These are phyloP conservation scores for Coniochaeta sp. DNA, from an alignment of 2,329 filamentous ascomycete genomes.

Conservation along the genomic window DNA sequence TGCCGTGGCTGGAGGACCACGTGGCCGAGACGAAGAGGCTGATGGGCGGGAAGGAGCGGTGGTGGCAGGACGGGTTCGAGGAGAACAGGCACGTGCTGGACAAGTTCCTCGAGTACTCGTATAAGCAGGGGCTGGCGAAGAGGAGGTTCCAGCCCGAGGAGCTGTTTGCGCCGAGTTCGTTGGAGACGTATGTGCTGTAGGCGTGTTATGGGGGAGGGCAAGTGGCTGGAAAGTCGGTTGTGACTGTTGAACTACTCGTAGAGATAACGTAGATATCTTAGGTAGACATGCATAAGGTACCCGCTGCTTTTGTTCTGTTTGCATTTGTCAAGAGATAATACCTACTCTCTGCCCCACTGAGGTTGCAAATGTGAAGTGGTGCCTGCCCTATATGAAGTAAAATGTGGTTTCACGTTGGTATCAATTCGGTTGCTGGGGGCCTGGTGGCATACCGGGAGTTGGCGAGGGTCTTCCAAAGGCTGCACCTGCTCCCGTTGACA, in stretches of 20 bases:
- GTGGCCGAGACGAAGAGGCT: conserved; percentile 1
- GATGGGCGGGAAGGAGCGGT: conserved; percentile 1
- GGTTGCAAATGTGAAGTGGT: no score
- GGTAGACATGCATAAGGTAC: no score
- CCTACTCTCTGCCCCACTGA: no score
- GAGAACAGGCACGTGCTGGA: conserved; percentile 2
- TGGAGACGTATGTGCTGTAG: conserved; percentile 1
- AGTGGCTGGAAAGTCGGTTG: neutral
- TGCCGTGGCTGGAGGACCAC: conserved; percentile 2
- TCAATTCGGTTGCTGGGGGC: no score
- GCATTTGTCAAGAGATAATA: no score
- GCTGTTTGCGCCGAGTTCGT: conserved; percentile 1
- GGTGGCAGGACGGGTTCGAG: conserved; percentile 2
- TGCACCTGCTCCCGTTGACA: no score
- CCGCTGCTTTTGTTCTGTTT: no score
- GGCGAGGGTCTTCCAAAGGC: no score
- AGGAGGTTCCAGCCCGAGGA: conserved; percentile 2
- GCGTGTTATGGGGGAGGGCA: neutral
- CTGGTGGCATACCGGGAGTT: no score
- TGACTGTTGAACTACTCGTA: neutral
- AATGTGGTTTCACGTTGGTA: no score
- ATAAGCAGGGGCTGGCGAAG: conserved; percentile 1
- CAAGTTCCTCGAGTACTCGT: conserved; percentile 3
- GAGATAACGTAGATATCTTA: no score
- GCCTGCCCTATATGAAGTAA: no score